Evolutionary conservation across 2,329 filamentous ascomycete genomes (phyloP).

Genomic region (Pezizomycotina sp.): DNA sequence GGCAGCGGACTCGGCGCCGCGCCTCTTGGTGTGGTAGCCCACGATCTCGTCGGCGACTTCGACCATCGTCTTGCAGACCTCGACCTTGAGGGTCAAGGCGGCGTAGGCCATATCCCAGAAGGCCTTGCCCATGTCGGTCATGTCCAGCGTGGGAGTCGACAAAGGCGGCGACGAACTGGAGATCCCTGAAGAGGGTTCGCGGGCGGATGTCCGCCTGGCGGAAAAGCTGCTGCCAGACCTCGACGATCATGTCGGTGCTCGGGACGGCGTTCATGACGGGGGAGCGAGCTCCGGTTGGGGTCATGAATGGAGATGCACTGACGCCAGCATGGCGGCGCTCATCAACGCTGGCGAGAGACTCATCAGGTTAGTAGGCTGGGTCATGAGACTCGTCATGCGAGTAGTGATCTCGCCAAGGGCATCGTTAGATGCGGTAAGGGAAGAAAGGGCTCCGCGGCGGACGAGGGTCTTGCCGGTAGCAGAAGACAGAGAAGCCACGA

Average conservation of each 20-base stretch:
- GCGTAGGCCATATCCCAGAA: constrained; percentile 85
- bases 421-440: constrained; percentile 33
- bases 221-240: constrained; percentile 51
- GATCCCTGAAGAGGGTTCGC: constrained; percentile 62
- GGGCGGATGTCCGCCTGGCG: constrained; percentile 53
- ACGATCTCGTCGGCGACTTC: constrained; percentile 55
- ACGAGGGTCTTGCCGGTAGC: constrained; percentile 34
- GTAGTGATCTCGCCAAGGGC: constrained; percentile 33
- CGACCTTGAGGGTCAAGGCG: constrained; percentile 72
- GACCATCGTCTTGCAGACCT: constrained; percentile 72
- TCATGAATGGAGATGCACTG: constrained; percentile 24
- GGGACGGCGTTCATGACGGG: constrained; percentile 24
- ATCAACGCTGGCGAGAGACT: constrained; percentile 52
- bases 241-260: constrained; percentile 49
- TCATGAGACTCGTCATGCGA: constrained; percentile 31
- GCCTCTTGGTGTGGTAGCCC: constrained; percentile 49
- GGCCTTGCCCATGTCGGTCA: constrained; percentile 49
- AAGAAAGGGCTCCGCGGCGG: constrained; percentile 26
- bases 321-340: constrained; percentile 42
- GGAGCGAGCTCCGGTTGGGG: constrained; percentile 23
- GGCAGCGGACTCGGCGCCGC: constrained; percentile 29
- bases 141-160: constrained; percentile 44
- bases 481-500: constrained; percentile 54
- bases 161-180: constrained; percentile 57
- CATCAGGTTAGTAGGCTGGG: constrained; percentile 40